A percentile compares a stretch with the other conserved stretches of the same genome.
Conservation (phyloP, 108 stramenopile genomes). For the Skeletonema potamos region DNA sequence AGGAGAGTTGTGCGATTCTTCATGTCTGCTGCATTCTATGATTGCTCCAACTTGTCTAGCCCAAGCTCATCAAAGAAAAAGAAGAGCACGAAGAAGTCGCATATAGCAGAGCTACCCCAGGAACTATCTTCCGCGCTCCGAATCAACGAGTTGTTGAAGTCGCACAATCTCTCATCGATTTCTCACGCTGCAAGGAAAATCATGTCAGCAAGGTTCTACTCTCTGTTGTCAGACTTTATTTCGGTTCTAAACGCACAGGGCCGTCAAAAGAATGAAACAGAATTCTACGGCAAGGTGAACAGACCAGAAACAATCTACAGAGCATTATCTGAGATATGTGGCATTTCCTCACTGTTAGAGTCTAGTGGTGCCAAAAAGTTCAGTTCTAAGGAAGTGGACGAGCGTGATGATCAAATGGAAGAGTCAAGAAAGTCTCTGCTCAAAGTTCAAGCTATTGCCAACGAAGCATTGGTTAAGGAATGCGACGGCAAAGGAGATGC, state of each 20-base stretch:
- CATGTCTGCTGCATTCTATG: slow-evolving; percentile 74
- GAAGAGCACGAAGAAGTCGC: slow-evolving; percentile 47
- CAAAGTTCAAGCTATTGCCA: slow-evolving; percentile 36
- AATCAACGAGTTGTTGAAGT: slow-evolving; percentile 28
- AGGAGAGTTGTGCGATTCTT: slow-evolving; percentile 58
- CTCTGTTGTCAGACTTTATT: slow-evolving; percentile 60
- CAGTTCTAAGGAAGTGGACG: neutral
- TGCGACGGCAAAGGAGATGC: slow-evolving; percentile 8
- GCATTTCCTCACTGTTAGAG: slow-evolving; percentile 51
- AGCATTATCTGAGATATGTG: slow-evolving; percentile 36
- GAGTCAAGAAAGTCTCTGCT: slow-evolving; percentile 30
- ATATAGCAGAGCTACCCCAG: slow-evolving; percentile 1
- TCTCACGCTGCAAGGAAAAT: slow-evolving; percentile 49
- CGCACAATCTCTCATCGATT: slow-evolving; percentile 7
- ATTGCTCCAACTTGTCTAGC: slow-evolving; percentile 41
- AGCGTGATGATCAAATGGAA: slow-evolving; percentile 27
- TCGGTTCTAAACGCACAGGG: slow-evolving; percentile 16
- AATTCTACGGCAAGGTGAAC: slow-evolving; percentile 17
- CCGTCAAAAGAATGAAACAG: slow-evolving; percentile 11
- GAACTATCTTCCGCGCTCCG: slow-evolving; percentile 36
- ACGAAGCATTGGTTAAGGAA: slow-evolving; percentile 28
- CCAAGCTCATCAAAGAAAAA: slow-evolving; percentile 40
- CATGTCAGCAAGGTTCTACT: slow-evolving; percentile 75
- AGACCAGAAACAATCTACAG: slow-evolving; percentile 42
- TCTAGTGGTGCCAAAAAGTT: slow-evolving; percentile 51